Evolutionary conservation across 352 stramenopile species (phyloP), one percentile per base, ranked within the genome.

Genomic region (Phytopythium aichiense): DNA sequence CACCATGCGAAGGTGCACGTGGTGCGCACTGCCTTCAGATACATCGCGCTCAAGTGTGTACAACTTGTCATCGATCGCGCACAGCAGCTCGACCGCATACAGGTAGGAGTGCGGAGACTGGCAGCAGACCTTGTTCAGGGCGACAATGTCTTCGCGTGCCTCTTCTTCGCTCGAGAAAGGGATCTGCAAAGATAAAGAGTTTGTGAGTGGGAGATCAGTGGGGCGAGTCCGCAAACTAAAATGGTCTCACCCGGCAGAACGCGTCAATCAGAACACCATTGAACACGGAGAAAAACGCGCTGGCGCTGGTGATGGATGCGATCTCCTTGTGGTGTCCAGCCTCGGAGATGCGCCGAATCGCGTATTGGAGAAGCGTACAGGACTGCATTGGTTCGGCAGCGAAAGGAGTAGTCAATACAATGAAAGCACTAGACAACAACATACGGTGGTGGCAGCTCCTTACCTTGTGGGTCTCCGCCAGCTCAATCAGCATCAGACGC

Each of bases 251-350:
- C 57, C 87, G 76, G 48, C 81, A 85, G 30, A 94, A 91, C 0
- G 79, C 69, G 58, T 95, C 87, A 28, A 89, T 64, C 2, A 95
- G 58, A 28, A 95, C 82, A 15, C 84, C 87, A 50, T 79, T 92
- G 61, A 94, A 95, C 25, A 95, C 87, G 30, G 84, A 77, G 60
- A 95, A 95, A 54, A 95, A 91, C 8, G 84, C 81, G 59, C 91
- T 92, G 7, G 87, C 87, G 52, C 82, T 93, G 16, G 84, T 81
- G 37, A 92, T 92, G 1, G 87, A 94, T 4, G 87, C 87, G 56
- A 95, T 93, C 54, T 95, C 87, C 58, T 95, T 94, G 76, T 95
- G 87, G 51, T 95, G 80, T 0, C 87, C 87, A 35, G 87, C 87
- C 55, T 92, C 84, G 0, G 87, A 95, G 57, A 95, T 95, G 13